Percentiles rank a stretch among this genome's conserved stretches.
These are phyloP conservation scores for Aquilaria sinensis DNA, from an alignment of 345 rosid genomes.

Conservation along the genomic window DNA sequence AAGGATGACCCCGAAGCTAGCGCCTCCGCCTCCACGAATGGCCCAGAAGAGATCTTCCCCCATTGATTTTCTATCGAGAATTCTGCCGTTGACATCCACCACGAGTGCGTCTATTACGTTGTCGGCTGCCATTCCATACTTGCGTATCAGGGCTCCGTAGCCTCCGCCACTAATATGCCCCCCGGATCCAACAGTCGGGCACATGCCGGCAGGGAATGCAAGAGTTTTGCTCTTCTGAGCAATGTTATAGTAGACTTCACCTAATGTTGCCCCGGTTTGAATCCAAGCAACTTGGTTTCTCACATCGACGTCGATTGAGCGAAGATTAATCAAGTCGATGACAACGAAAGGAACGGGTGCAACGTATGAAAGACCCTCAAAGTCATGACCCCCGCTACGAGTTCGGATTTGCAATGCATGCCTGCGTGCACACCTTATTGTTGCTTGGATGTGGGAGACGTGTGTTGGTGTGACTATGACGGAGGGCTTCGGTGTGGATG, in stretches of 20 bases:
- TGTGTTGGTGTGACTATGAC: not conserved
- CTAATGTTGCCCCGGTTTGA: not conserved
- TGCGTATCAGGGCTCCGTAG: not conserved
- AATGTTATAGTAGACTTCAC: not conserved
- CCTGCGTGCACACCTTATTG: not conserved
- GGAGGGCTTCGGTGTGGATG: not conserved
- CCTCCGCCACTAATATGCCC: constrained; percentile 1
- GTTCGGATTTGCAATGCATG: not conserved
- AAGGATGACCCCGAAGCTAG: not conserved
- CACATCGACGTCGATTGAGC: not conserved
- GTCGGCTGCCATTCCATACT: not conserved
- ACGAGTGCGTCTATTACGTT: not conserved
- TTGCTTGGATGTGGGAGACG: constrained; percentile 2
- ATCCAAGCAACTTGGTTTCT: not conserved
- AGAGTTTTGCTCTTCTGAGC: constrained; percentile 1
- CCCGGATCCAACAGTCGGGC: not conserved
- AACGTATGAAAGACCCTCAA: constrained; percentile 3
- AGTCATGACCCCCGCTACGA: constrained; percentile 3
- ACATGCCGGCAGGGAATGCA: not conserved
- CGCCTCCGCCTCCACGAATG: not conserved
- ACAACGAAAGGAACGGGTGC: not conserved
- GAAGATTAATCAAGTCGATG: not conserved
- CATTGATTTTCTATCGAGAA: not conserved
- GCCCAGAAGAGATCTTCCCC: not conserved
- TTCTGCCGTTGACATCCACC: not conserved